phyloP scores from a whole-genome alignment of 805 yeast species.

The Wickerhamiella siamensis region DNA sequence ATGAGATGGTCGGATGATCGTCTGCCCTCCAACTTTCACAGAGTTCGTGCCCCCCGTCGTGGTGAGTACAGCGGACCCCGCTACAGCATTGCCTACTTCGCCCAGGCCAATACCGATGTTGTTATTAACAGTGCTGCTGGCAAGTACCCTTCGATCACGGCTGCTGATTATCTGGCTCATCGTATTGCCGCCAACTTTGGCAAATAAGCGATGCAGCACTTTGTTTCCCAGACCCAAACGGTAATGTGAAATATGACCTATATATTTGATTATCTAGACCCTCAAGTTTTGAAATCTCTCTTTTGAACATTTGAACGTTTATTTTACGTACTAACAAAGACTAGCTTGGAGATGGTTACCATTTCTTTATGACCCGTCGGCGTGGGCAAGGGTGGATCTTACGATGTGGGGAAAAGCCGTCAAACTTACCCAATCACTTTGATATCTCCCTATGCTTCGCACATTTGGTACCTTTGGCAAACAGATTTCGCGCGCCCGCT shows the following conservation, averaged over 20 bases:
- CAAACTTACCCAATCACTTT: not conserved
- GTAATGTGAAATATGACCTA: too few species aligned
- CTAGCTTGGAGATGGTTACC: too few species aligned
- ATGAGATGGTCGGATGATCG: constrained; percentile 13
- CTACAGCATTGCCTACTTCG: constrained; percentile 10
- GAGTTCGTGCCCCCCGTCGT: constrained; percentile 8
- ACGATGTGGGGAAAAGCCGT: not conserved
- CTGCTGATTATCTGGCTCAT: constrained; percentile 6
- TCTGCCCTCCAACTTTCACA: constrained; percentile 11
- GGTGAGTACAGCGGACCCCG: constrained; percentile 9
- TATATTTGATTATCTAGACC: too few species aligned
- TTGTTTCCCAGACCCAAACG: too few species aligned
- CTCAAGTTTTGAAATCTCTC: too few species aligned
- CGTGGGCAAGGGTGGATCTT: too few species aligned
- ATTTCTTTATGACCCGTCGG: too few species aligned
- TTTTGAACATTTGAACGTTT: too few species aligned
- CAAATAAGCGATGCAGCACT: too few species aligned
- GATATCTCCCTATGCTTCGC: not conserved
- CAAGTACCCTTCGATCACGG: constrained; percentile 8
- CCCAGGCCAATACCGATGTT: constrained; percentile 12
- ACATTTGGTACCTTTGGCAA: not conserved
- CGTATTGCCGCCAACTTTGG: constrained; percentile 10
- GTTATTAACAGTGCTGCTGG: constrained; percentile 7
- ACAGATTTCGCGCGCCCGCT: constrained; percentile 8
- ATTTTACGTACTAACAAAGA: too few species aligned